These are phyloP conservation scores for Saccharomyces eubayanus DNA, from an alignment of 805 yeast species.

Conservation along the genomic window DNA sequence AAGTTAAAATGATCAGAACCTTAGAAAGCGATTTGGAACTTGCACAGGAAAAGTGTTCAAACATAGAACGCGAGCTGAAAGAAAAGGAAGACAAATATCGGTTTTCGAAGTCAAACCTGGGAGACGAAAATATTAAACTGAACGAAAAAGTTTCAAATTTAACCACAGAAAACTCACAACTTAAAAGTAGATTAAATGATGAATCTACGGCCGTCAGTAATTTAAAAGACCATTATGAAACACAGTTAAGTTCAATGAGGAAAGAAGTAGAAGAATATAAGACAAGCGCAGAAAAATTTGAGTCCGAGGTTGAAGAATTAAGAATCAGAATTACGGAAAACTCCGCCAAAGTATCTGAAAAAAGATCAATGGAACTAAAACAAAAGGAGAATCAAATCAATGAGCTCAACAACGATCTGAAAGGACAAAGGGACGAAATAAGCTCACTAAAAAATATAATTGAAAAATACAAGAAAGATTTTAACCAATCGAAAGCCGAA, in stretches of 20 bases:
- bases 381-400: conserved; percentile 10
- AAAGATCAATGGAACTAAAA: conserved; percentile 10
- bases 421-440: neutral
- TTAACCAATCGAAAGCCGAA: neutral
- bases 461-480: conserved; percentile 10
- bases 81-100: neutral
- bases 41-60: conserved; percentile 1
- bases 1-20: neutral
- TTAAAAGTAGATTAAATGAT: conserved; percentile 2
- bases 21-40: conserved; percentile 3
- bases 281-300: neutral
- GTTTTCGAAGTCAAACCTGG: neutral
- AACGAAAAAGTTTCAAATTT: conserved; percentile 5
- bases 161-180: conserved; percentile 5
- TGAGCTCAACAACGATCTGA: neutral
- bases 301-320: conserved; percentile 4
- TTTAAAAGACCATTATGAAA: neutral
- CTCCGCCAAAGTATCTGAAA: conserved; percentile 16
- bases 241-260: neutral
- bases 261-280: neutral
- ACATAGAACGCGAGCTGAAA: neutral
- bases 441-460: neutral
- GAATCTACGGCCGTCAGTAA: neutral
- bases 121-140: conserved; percentile 4
- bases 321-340: conserved; percentile 16